A percentile compares a stretch with the other conserved stretches of the same genome.
Conservation (phyloP, 2,329 filamentous ascomycete species). For the Paecilomyces dactylethromorphus region DNA sequence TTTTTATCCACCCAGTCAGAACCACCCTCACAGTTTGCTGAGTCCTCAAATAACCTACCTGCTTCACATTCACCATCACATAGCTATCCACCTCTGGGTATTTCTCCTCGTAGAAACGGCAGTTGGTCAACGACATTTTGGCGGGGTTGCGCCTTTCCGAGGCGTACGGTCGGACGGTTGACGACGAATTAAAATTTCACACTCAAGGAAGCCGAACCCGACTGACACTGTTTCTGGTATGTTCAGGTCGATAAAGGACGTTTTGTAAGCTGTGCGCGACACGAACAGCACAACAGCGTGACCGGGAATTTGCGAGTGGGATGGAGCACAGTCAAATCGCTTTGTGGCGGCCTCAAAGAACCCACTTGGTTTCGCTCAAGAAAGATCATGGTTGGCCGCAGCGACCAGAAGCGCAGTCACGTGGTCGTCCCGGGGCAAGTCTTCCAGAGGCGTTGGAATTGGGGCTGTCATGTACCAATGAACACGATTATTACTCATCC, state of each 20-base stretch:
- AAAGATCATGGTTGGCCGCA: slow-evolving; percentile 4
- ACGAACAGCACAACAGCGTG: neutral
- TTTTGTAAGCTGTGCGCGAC: neutral
- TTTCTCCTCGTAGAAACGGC: slow-evolving; percentile 96
- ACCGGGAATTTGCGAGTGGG: slow-evolving; percentile 13
- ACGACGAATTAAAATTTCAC: neutral
- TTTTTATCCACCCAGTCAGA: slow-evolving; percentile 28
- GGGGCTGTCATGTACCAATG: neutral
- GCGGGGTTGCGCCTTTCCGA: slow-evolving; percentile 37
- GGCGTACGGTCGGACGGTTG: neutral
- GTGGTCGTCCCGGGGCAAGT: neutral
- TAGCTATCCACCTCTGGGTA: slow-evolving; percentile 98
- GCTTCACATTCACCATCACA: slow-evolving; percentile 99
- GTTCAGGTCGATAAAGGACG: neutral
- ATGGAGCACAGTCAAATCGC: slow-evolving; percentile 26
- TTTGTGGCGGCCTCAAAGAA: slow-evolving; percentile 33
- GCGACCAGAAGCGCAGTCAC: slow-evolving; percentile 3
- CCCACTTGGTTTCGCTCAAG: slow-evolving; percentile 21
- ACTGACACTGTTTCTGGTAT: neutral
- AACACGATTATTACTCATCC: neutral
- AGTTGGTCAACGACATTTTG: slow-evolving; percentile 92
- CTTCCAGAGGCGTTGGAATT: no score
- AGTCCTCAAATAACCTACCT: slow-evolving; percentile 48
- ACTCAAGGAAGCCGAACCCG: neutral
- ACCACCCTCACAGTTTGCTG: slow-evolving; percentile 1